Base-by-base conservation (phyloP, 1,284 basidiomycete species). In the Sparassis latifolia region DNA sequence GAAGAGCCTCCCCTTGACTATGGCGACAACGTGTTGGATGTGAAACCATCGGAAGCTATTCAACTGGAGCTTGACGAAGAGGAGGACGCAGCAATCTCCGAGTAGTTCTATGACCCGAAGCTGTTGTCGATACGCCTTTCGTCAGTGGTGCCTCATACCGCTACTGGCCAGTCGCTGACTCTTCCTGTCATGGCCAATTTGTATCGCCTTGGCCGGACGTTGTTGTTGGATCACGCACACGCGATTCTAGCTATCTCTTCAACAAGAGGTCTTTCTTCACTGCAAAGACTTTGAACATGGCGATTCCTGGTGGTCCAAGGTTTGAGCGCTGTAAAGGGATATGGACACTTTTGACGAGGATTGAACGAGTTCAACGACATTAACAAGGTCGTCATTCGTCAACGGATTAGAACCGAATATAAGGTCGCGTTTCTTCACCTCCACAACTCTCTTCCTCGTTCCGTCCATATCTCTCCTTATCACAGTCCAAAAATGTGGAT, bases 351-450 rank as follows among this genome's bases (percentile, higher is more conserved):
- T 93, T 62, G 97, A 99, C 64, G 96, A 99, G 69, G 97, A 99
- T 66, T 99, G 94, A 98, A 98, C 71, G 96, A 99, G 70, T 99
- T 99, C 66, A 99, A 99, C 67, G 97, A 99, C 67, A 97, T 99
- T 70, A 96, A 97, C 76, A 99, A 99, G 71, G 91, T 99, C 65
- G 97, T 99, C 69, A 99, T 99, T 58, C 93, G 97, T 33, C 95
- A 98, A 66, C 93, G 97, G 67, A 97, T 99, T 57, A 84, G 97
- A 47, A 99, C 97, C 2, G 97, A 99, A 73, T 99, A 99, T 79
- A 97, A 96, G 67, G 95, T 99, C 50, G 96, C 96, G 0, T 99
- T 98, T 78, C 97, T 97, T 29, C 97, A 99, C 65, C 79, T 99
- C 2, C 99, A 99, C 77, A 99, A 99, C 71, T 97, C 95, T 46